Evolutionary conservation across 2,329 filamentous ascomycete genomes (phyloP).

Genomic region (Colletotrichum euphorbiae): DNA sequence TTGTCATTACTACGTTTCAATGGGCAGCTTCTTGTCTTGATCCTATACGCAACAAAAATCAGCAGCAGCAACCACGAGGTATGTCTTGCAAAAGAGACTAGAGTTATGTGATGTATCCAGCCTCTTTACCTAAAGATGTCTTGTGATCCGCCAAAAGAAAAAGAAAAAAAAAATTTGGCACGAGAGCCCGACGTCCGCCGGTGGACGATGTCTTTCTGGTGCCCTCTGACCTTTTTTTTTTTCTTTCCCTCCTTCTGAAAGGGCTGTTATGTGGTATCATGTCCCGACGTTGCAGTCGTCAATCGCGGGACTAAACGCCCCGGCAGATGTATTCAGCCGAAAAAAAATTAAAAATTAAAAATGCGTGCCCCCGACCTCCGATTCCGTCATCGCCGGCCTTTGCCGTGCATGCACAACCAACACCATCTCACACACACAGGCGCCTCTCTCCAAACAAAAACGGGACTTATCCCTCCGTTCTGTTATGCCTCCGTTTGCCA

Average conservation of each 20-base stretch:
- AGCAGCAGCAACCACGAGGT: background rate
- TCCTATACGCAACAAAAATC: background rate
- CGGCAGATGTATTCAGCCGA: constrained; percentile 29
- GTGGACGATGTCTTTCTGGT: no score
- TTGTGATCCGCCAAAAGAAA: no score
- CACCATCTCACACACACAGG: no score
- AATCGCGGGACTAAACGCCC: constrained; percentile 24
- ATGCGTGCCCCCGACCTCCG: background rate
- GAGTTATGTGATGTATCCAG: background rate
- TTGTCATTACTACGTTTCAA: background rate
- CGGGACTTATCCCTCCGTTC: constrained; percentile 23
- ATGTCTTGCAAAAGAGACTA: constrained; percentile 5
- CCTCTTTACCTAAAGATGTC: background rate
- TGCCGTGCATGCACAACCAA: background rate
- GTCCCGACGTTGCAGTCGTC: constrained; percentile 24
- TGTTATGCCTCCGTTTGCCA: background rate
- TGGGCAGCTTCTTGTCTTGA: background rate
- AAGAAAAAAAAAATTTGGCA: no score
- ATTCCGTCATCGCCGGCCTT: background rate
- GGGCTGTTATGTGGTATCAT: constrained; percentile 21
- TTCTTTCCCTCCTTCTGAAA: no score
- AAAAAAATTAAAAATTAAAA: no score
- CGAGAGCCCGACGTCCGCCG: no score
- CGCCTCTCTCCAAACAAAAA: background rate
- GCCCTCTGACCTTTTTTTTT: background rate